Base-by-base conservation (phyloP, 805 yeast genomes). In the Nakazawaea anatomiae region DNA sequence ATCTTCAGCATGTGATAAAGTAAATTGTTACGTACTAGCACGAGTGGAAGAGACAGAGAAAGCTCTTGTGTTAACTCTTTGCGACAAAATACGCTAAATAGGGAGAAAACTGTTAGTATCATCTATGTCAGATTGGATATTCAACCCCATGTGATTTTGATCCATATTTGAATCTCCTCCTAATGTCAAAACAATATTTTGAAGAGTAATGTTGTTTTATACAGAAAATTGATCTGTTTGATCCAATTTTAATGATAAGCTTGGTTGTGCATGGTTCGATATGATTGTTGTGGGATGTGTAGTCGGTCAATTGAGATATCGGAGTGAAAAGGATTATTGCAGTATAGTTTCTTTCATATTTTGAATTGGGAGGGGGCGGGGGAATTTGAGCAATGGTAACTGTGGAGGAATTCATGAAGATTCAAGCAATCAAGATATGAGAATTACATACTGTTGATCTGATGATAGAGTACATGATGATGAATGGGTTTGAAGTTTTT, bases 21-120 rank as follows among this genome's bases (percentile, higher is more conserved):
- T 10, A 18, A 40, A 18, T 40, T 36, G 27, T 12, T 40, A 56
- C 59, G 44, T 53, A 56, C 59, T 72, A 55, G 59, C 59, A 60
- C 70, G 66, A 43, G 62, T 66, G 55, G 66, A 61, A 31, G 62
- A 56, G 40, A 67, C 54, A 28, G 73, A 63, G 63, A 71, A 70
- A 34, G 69, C 58, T 62, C 72, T 68, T 52, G 55, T 57, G 51
- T 60, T 48, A 44, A 61, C 54, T 58, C 62, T 64, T 54, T 54
- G 54, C 40, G 58, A 57, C 40, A 61, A 44, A 46, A 56, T 50
- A 47, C 57, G 55, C 57, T 54, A 39, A n/a, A 29, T 9, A 32
- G 4, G 39, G 10, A 12, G 44, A 18, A 14, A 18, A 18, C 25
- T 18, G 44, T 50, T 44, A 39, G 48, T 51, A 47, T 14, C 25